Conservation (phyloP, 1,284 basidiomycete species). For the Moniliella sp. region DNA sequence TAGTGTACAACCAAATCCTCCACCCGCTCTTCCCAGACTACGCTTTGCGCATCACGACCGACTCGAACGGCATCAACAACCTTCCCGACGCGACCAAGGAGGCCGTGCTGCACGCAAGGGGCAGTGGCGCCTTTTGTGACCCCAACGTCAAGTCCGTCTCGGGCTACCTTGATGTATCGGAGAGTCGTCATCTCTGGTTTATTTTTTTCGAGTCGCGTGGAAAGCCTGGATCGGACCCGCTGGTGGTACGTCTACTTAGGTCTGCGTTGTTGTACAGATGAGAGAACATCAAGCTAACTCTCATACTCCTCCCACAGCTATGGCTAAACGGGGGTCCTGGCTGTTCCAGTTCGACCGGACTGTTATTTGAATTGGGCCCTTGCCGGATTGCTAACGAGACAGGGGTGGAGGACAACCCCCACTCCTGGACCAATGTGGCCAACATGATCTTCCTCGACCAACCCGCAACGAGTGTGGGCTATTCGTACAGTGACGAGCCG, state of each 20-base stretch:
- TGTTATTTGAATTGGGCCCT: slow-evolving; percentile 70
- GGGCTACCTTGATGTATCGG: slow-evolving; percentile 59
- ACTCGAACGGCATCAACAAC: no score
- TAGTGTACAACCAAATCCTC: no score
- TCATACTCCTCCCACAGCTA: slow-evolving; percentile 55
- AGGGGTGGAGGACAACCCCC: slow-evolving; percentile 49
- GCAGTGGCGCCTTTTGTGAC: no score
- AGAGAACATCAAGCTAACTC: no score
- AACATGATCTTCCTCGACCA: slow-evolving; percentile 60
- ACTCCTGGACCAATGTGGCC: slow-evolving; percentile 56
- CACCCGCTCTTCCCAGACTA: no score
- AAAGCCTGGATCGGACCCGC: no score
- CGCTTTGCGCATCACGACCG: no score
- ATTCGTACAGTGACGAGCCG: slow-evolving; percentile 52
- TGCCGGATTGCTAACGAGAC: slow-evolving; percentile 49
- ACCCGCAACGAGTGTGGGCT: slow-evolving; percentile 51
- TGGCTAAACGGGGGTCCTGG: slow-evolving; percentile 73
- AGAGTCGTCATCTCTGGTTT: slow-evolving; percentile 70
- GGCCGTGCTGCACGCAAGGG: no score
- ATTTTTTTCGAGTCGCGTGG: slow-evolving; percentile 65
- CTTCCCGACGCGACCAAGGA: no score
- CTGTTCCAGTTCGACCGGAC: slow-evolving; percentile 30
- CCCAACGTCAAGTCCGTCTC: slow-evolving; percentile 61
- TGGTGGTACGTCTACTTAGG: no score
- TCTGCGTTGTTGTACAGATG: no score